These are phyloP conservation scores for Tricholoma sp. DNA, from an alignment of 768 basidiomycete genomes.

Conservation along the genomic window DNA sequence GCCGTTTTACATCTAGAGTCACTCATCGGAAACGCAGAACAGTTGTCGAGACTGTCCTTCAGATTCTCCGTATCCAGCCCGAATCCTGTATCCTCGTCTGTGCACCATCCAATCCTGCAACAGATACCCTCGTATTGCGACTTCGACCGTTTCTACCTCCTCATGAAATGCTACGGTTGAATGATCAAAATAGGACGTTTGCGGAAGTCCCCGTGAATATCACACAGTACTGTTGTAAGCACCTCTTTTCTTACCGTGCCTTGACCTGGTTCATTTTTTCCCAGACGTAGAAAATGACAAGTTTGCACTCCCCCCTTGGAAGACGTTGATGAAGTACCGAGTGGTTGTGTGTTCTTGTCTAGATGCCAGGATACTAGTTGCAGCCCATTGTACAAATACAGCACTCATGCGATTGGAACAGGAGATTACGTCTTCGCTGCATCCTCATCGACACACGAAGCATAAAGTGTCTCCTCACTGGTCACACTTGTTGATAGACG, in stretches of 20 bases:
- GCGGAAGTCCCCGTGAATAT: conserved; percentile 44
- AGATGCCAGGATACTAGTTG: conserved; percentile 39
- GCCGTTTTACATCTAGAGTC: neutral
- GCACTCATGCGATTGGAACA: conserved; percentile 35
- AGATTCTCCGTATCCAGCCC: conserved; percentile 42
- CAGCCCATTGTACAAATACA: conserved; percentile 41
- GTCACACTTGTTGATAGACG: conserved; percentile 50
- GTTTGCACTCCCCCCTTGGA: conserved; percentile 42
- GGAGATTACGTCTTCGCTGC: conserved; percentile 30
- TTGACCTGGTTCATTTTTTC: neutral
- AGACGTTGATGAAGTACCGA: conserved; percentile 39
- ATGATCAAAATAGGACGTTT: conserved; percentile 45
- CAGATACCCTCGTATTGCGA: conserved; percentile 42
- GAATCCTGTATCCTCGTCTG: conserved; percentile 45
- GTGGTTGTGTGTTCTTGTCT: conserved; percentile 44
- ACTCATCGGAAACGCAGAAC: conserved; percentile 27
- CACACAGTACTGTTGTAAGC: conserved; percentile 43
- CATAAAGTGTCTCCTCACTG: conserved; percentile 38
- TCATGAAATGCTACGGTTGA: conserved; percentile 42
- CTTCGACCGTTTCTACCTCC: conserved; percentile 33
- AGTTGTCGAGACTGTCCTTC: conserved; percentile 43
- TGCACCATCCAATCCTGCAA: conserved; percentile 47
- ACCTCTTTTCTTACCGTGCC: neutral
- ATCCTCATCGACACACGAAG: conserved; percentile 29
- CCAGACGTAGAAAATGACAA: conserved; percentile 42